These are phyloP conservation scores for Fomitopsis serialis DNA, from an alignment of 768 basidiomycete species.

Conservation along the genomic window DNA sequence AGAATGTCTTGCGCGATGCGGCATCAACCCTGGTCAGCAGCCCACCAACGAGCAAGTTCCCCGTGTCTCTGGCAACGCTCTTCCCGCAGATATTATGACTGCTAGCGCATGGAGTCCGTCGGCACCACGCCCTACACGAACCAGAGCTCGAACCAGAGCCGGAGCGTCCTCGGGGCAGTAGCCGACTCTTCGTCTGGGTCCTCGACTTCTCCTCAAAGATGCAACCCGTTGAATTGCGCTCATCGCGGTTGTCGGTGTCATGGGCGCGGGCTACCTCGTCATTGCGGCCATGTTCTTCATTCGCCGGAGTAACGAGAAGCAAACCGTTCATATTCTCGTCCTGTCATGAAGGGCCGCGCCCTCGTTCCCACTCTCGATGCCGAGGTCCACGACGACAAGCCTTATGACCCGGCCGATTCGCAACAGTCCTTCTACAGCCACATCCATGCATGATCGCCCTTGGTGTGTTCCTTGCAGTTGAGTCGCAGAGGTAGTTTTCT, in stretches of 20 bases:
- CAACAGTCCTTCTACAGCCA: no score
- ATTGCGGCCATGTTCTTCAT: slow-evolving; percentile 15
- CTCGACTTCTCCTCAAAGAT: slow-evolving; percentile 1
- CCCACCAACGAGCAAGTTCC: slow-evolving; percentile 23
- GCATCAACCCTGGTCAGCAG: slow-evolving; percentile 19
- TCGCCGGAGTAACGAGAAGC: slow-evolving; percentile 2
- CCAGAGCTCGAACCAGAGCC: slow-evolving; percentile 4
- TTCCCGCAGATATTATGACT: slow-evolving; percentile 10
- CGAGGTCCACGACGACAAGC: neutral
- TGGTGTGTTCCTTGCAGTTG: no score
- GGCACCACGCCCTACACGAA: slow-evolving; percentile 8
- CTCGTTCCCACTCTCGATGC: slow-evolving; percentile 11
- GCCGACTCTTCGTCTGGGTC: slow-evolving; percentile 8
- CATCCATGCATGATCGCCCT: no score
- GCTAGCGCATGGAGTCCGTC: slow-evolving; percentile 1
- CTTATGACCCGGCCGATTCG: neutral
- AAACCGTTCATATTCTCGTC: slow-evolving; percentile 11
- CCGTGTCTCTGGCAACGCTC: slow-evolving; percentile 19
- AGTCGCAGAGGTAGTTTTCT: no score
- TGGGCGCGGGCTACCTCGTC: slow-evolving; percentile 18
- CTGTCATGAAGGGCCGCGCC: slow-evolving; percentile 15
- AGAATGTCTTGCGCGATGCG: slow-evolving; percentile 22
- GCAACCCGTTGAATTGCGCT: slow-evolving; percentile 15
- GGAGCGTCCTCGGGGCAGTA: slow-evolving; percentile 13
- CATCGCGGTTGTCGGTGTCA: slow-evolving; percentile 15